Evolutionary conservation across 176 grass and related monocot species (phyloP).

Genomic region (Chrysopogon serrulatus): DNA sequence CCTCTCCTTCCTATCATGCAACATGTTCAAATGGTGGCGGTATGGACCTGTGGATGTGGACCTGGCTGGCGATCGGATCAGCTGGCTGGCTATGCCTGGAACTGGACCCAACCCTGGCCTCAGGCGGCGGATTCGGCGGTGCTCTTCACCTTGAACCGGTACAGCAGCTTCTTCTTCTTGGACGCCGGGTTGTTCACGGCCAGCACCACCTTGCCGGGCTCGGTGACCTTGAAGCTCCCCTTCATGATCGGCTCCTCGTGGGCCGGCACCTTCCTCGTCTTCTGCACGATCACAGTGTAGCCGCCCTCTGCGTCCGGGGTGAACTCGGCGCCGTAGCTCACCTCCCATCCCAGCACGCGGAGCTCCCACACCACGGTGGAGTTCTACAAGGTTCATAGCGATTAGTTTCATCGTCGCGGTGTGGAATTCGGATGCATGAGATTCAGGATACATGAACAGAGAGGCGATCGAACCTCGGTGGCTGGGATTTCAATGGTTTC

Average conservation of each 20-base stretch:
- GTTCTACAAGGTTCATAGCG: constrained; percentile 35
- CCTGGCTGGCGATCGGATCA: constrained; percentile 1
- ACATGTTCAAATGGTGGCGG: constrained; percentile 53
- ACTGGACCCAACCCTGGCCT: not conserved
- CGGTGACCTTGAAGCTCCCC: constrained; percentile 61
- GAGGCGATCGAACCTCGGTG: constrained; percentile 42
- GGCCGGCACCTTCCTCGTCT: constrained; percentile 64
- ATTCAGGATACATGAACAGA: not conserved
- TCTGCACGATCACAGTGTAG: constrained; percentile 90
- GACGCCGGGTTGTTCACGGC: constrained; percentile 62
- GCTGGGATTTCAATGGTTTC: constrained; percentile 64
- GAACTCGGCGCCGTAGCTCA: constrained; percentile 78
- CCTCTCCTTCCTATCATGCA: constrained; percentile 39
- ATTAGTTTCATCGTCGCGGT: not conserved
- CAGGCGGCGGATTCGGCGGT: constrained; percentile 23
- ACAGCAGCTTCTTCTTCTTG: constrained; percentile 97
- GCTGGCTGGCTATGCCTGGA: not conserved
- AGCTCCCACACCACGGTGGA: constrained; percentile 80
- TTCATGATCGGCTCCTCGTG: constrained; percentile 81
- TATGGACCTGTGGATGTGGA: constrained; percentile 59
- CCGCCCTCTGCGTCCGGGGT: constrained; percentile 60
- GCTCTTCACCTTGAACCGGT: constrained; percentile 79
- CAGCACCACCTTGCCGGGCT: constrained; percentile 77
- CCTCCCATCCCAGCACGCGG: constrained; percentile 75
- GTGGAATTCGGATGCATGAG: not conserved